Evolutionary conservation across 352 stramenopile genomes (phyloP), one percentile per base, ranked within the genome.

Genomic region (Phytopythium sindhum): DNA sequence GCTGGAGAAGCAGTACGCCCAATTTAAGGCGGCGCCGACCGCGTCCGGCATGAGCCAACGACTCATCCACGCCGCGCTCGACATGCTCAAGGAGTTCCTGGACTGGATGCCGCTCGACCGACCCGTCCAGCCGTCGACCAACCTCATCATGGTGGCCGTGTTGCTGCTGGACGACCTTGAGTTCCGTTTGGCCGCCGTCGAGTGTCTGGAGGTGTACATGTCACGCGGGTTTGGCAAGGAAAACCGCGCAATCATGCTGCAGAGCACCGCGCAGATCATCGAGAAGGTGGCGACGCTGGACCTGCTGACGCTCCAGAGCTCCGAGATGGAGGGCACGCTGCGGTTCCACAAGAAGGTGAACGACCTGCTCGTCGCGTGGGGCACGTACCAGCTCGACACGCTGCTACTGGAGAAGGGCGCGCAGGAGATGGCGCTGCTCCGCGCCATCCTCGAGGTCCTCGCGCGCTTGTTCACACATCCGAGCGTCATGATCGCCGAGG

Each of bases 71-170:
- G 79, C 82, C 1, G 74, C 78, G 31, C 51, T 93, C 47, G 66
- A 84, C 45, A 91, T 91, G 80, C 65, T 93, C 21, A 90, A 87
- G 57, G 85, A 91, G 65, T 93, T 93, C 65, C 64, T 93, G 8
- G 85, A 93, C 64, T 93, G 85, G 85, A 85, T 93, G 70, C 85
- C 85, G 17, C 61, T 93, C 39, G 80, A 89, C 35, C 74, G 75
- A 35, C 78, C 85, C 2, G 72, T 88, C 7, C 69, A 86, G 14
- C 71, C 78, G 2, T 44, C 68, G 2, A 81, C 74, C 0, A 93
- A 91, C 48, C 77, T 91, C 42, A 83, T 91, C 56, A 63, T 81
- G 41, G 83, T 91, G 19, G 79, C 80, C 0, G 72, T 88, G 28
- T 66, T 78, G 58, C 69, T 93, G 8, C 58, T 93, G n/a, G 71